Conservation (phyloP, 345 rosid species). For the Ricinus communis region DNA sequence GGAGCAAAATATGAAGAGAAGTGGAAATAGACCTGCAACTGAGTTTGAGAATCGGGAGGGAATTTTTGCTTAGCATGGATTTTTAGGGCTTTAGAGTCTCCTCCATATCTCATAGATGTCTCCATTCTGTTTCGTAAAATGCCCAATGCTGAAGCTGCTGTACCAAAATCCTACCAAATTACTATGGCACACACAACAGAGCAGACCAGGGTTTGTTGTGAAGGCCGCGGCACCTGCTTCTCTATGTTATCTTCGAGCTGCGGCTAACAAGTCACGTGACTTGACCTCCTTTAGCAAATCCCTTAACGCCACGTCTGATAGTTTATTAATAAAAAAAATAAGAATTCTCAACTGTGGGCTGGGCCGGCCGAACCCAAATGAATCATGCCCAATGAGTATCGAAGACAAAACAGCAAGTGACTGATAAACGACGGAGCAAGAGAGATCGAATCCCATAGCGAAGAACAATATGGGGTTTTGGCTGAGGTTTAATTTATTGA, state of each 20-base stretch:
- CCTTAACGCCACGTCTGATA: not conserved
- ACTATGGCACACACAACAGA: not conserved
- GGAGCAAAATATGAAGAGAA: not conserved
- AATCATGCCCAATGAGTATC: not conserved
- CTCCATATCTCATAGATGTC: conserved; percentile 71
- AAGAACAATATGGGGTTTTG: not conserved
- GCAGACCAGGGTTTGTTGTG: not conserved
- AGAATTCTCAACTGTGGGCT: not conserved
- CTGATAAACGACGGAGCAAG: not conserved
- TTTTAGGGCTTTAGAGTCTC: conserved; percentile 59
- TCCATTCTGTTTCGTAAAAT: conserved; percentile 44
- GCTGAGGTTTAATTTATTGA: conserved; percentile 32
- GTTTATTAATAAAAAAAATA: not conserved
- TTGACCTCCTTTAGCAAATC: not conserved
- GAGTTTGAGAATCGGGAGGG: conserved; percentile 56
- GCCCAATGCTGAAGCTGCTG: too few relatives aligned
- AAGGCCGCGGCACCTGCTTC: not conserved
- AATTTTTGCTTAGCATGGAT: conserved; percentile 90
- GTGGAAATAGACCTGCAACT: conserved; percentile 55
- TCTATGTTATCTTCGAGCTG: not conserved
- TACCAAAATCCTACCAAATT: conserved; percentile 5
- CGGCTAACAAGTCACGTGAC: not conserved
- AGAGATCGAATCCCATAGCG: not conserved
- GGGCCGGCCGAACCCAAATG: not conserved
- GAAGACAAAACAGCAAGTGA: not conserved